phyloP scores from a whole-genome alignment of 164 flowering plant genomes.

The Vitis cinerea region DNA sequence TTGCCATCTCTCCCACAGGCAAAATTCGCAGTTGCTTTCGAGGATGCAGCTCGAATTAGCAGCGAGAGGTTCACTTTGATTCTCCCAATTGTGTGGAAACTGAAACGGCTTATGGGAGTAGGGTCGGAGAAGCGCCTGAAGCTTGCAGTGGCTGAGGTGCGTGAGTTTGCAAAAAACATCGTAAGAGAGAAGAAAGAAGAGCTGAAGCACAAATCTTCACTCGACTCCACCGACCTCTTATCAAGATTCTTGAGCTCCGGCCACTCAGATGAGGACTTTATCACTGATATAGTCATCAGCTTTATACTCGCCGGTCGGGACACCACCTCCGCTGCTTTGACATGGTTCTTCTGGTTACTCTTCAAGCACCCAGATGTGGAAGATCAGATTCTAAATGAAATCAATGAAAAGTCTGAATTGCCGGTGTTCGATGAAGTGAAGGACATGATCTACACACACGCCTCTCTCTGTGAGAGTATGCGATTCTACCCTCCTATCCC shows the following conservation, averaged over 20 bases:
- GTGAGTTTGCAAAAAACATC: slow-evolving; percentile 33
- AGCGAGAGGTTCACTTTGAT: slow-evolving; percentile 22
- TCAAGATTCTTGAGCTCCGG: slow-evolving; percentile 49
- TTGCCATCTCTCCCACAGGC: slow-evolving; percentile 31
- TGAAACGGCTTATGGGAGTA: slow-evolving; percentile 19
- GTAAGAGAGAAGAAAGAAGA: slow-evolving; percentile 35
- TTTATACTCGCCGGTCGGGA: slow-evolving; percentile 52
- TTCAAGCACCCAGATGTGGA: slow-evolving; percentile 25
- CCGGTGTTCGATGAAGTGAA: slow-evolving; percentile 36
- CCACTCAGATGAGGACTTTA: slow-evolving; percentile 34
- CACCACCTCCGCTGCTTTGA: slow-evolving; percentile 47
- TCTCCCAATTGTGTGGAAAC: slow-evolving; percentile 34
- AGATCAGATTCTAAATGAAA: slow-evolving; percentile 29
- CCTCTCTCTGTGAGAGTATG: slow-evolving; percentile 53
- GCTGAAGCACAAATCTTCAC: slow-evolving; percentile 12
- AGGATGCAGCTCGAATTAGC: slow-evolving; percentile 24
- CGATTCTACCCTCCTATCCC: slow-evolving; percentile 58
- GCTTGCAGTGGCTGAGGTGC: slow-evolving; percentile 19
- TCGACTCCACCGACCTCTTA: slow-evolving; percentile 32
- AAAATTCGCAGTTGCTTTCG: slow-evolving; percentile 40
- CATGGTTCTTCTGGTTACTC: slow-evolving; percentile 54
- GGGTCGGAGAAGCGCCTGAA: slow-evolving; percentile 39
- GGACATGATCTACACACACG: slow-evolving; percentile 53
- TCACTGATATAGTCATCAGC: slow-evolving; percentile 37
- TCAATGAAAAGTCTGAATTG: slow-evolving; percentile 12